These are phyloP conservation scores for Marchantia polymorpha DNA, from an alignment of 225 moss, liverwort and hornwort species.

Conservation along the genomic window DNA sequence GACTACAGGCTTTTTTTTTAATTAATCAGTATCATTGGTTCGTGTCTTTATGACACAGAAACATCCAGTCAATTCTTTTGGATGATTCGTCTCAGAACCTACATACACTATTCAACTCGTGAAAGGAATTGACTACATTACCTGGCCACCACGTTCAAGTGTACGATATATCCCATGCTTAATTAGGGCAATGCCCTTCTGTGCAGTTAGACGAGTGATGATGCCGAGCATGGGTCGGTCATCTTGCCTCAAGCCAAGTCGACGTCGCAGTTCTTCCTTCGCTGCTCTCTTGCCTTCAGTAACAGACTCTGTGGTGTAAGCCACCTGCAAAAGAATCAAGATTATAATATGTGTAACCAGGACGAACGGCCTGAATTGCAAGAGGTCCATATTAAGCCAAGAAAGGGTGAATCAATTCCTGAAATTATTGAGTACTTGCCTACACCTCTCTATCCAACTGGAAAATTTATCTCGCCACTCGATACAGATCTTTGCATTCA, in stretches of 20 bases:
- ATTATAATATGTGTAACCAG: too few species aligned
- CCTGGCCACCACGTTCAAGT: constrained; percentile 48
- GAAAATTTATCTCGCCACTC: not conserved
- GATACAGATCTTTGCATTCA: not conserved
- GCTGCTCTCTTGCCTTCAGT: constrained; percentile 40
- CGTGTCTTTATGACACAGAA: too few species aligned
- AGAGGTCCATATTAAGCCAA: too few species aligned
- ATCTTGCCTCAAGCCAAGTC: constrained; percentile 31
- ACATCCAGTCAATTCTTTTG: not conserved
- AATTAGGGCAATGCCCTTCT: constrained; percentile 45
- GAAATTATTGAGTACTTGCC: not conserved
- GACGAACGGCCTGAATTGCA: too few species aligned
- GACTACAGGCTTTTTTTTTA: too few species aligned
- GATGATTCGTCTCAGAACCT: not conserved
- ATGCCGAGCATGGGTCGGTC: constrained; percentile 41
- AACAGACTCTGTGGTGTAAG: constrained; percentile 26
- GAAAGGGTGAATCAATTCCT: too few species aligned
- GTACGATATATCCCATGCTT: constrained; percentile 49
- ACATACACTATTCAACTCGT: not conserved
- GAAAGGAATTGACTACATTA: not conserved
- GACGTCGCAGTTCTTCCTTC: constrained; percentile 36
- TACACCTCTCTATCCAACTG: not conserved
- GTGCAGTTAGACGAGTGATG: constrained; percentile 46
- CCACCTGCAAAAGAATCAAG: constrained; percentile 25
- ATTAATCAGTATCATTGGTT: too few species aligned